These are phyloP conservation scores for Coniochaeta ligniaria DNA, from an alignment of 2,329 filamentous ascomycete genomes.

Conservation along the genomic window DNA sequence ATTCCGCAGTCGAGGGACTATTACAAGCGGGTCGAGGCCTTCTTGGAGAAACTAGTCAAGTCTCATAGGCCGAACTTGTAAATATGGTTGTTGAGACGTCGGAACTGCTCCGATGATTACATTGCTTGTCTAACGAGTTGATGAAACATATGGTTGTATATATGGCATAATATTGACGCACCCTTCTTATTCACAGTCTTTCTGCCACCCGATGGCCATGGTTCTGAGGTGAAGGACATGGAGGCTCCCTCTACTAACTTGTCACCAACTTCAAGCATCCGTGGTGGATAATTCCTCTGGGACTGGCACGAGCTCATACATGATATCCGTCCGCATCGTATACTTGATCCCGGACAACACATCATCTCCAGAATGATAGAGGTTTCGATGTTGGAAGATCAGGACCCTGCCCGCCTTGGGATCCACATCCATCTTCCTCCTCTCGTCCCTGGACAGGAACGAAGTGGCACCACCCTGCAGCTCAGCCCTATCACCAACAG, in stretches of 20 bases:
- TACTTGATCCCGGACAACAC: constrained; percentile 47
- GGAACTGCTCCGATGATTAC: neutral
- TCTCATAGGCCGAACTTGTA: neutral
- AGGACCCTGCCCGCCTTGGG: constrained; percentile 51
- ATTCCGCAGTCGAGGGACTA: constrained; percentile 11
- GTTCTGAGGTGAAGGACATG: neutral
- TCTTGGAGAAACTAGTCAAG: constrained; percentile 7
- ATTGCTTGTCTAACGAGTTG: neutral
- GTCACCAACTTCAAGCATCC: neutral
- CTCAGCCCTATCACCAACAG: constrained; percentile 22
- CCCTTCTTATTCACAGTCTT: neutral
- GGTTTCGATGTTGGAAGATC: constrained; percentile 48
- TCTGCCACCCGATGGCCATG: neutral
- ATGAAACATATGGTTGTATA: neutral
- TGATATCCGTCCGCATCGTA: constrained; percentile 47
- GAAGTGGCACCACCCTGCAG: constrained; percentile 48
- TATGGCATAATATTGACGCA: neutral
- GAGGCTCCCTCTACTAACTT: neutral
- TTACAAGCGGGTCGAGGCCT: constrained; percentile 11
- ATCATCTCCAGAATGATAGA: constrained; percentile 46
- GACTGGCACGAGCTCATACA: constrained; percentile 29
- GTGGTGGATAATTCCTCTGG: neutral
- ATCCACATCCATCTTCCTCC: constrained; percentile 41
- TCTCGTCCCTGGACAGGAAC: constrained; percentile 38
- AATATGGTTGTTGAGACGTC: neutral